A percentile compares a stretch with the other conserved stretches of the same genome.
Conservation (phyloP, 768 basidiomycete species). For the Candolleomyces aberdarensis region DNA sequence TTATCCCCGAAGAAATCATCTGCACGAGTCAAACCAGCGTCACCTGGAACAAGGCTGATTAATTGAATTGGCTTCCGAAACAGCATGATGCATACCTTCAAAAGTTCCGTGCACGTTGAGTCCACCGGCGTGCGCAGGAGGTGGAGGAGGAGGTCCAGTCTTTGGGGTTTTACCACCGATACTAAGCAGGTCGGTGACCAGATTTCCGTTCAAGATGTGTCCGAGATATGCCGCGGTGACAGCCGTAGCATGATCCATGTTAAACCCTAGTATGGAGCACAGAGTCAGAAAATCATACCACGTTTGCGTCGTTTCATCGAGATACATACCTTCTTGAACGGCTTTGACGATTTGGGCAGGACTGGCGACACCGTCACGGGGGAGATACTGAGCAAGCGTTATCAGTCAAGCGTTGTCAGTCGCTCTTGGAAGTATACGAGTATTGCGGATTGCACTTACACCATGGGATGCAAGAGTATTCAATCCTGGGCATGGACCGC, state of each 20-base stretch:
- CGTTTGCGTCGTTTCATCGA: too few relatives aligned
- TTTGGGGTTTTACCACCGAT: slow-evolving; percentile 14
- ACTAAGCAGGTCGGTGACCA: slow-evolving; percentile 14
- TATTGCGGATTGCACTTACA: neutral
- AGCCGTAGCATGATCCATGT: slow-evolving; percentile 13
- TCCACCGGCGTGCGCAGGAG: too few relatives aligned
- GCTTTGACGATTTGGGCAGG: slow-evolving; percentile 12
- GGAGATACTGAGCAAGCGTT: slow-evolving; percentile 8
- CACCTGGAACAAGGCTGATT: too few relatives aligned
- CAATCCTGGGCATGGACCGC: too few relatives aligned
- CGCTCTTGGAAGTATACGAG: neutral
- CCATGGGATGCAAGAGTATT: slow-evolving; percentile 18
- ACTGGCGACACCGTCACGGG: slow-evolving; percentile 12
- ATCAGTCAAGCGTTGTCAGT: neutral
- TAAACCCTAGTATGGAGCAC: slow-evolving; percentile 7
- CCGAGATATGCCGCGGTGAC: slow-evolving; percentile 13
- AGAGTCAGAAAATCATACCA: neutral
- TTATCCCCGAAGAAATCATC: too few relatives aligned
- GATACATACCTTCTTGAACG: slow-evolving; percentile 14
- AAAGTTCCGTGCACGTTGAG: too few relatives aligned
- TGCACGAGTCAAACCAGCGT: too few relatives aligned
- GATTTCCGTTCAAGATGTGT: slow-evolving; percentile 15
- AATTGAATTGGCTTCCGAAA: too few relatives aligned
- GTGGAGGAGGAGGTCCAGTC: slow-evolving; percentile 15
- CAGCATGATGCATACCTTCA: too few relatives aligned